Evolutionary conservation across 257 asterid species (phyloP).

Genomic region (Solanum virginianum): DNA sequence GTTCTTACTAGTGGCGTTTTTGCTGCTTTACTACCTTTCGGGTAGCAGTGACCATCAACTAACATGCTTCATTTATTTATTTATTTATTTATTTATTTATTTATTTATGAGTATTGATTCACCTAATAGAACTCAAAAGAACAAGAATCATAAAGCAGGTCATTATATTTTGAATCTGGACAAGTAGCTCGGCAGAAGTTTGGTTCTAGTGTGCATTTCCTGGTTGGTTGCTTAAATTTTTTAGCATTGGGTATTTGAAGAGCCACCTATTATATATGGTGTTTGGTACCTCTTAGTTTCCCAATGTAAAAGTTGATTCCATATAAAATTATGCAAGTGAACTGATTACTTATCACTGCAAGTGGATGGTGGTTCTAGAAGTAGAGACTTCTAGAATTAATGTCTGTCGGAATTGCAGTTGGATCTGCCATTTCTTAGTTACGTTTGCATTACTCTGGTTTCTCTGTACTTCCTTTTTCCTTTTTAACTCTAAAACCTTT

Average conservation of each 20-base stretch:
- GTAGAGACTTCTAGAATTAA: neutral
- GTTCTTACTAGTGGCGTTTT: neutral
- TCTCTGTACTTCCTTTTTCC: neutral
- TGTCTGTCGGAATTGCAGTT: neutral
- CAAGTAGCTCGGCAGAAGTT: neutral
- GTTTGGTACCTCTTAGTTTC: neutral
- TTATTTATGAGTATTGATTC: neutral
- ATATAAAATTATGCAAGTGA: neutral
- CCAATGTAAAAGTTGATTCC: neutral
- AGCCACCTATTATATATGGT: neutral
- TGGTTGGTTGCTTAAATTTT: neutral
- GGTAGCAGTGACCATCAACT: neutral
- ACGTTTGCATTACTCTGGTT: neutral
- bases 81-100: neutral
- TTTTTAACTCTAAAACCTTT: neutral
- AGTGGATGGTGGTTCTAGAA: neutral
- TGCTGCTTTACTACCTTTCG: neutral
- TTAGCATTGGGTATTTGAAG: neutral
- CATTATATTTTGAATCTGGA: neutral
- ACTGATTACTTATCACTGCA: neutral
- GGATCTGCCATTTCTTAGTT: neutral
- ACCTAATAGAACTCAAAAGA: neutral
- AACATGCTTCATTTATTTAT: neutral
- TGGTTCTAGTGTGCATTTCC: neutral
- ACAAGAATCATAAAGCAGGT: neutral